These are phyloP conservation scores for Colletotrichum coccodes DNA, from an alignment of 2,329 filamentous ascomycete genomes.

Conservation along the genomic window DNA sequence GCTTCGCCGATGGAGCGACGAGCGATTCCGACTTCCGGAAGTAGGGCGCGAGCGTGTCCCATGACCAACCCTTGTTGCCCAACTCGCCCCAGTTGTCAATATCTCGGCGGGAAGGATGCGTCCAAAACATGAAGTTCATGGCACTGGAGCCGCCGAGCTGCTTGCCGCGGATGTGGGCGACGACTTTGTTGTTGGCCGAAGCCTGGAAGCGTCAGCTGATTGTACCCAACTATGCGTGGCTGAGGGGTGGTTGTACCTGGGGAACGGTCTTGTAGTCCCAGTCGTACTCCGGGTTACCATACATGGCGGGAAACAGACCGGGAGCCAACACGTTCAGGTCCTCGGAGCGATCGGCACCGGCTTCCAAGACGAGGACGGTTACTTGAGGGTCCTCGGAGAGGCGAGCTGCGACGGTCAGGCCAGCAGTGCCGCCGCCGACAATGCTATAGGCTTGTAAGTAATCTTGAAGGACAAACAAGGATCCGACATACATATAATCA, in stretches of 20 bases:
- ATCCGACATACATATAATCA: conserved; percentile 14
- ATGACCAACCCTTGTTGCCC: conserved; percentile 69
- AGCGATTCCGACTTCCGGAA: conserved; percentile 13
- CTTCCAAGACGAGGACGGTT: conserved; percentile 29
- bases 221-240: too few species aligned
- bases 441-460: conserved; percentile 48
- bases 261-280: conserved; percentile 37
- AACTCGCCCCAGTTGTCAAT: conserved; percentile 67
- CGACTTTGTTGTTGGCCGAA: conserved; percentile 12
- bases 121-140: conserved; percentile 68
- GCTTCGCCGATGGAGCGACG: conserved; percentile 1
- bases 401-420: conserved; percentile 59
- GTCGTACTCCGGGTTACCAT: conserved; percentile 35
- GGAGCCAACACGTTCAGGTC: conserved; percentile 34
- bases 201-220: background rate
- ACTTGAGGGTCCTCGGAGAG: conserved; percentile 48
- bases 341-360: conserved; percentile 32
- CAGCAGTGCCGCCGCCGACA: conserved; percentile 65
- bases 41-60: conserved; percentile 48
- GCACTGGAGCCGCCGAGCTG: conserved; percentile 70
- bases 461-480: too few species aligned
- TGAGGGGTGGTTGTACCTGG: conserved; percentile 24
- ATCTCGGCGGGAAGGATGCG: conserved; percentile 56
- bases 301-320: conserved; percentile 33
- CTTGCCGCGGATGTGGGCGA: conserved; percentile 32